Conservation (phyloP, 2,329 filamentous ascomycete species). For the Neofusicoccum ribis region DNA sequence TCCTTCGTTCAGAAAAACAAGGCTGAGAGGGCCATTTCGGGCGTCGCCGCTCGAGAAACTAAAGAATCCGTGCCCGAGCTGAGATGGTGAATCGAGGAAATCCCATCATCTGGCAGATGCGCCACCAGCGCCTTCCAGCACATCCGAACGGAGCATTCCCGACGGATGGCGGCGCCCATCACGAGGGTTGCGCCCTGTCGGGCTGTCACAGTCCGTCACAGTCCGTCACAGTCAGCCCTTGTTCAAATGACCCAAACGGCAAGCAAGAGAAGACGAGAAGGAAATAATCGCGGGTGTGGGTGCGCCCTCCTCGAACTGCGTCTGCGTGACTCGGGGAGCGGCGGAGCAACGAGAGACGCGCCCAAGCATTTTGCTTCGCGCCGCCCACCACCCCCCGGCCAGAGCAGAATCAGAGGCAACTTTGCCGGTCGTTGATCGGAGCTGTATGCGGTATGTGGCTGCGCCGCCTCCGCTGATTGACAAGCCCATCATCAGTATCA, state of each 20-base stretch:
- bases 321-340: not conserved
- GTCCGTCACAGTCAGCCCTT: conserved; percentile 5
- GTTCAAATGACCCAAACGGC: not conserved
- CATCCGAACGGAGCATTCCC: not conserved
- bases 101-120: not conserved
- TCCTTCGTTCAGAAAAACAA: not conserved
- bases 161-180: not conserved
- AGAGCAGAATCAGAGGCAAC: not conserved
- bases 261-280: not conserved
- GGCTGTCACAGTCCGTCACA: conserved; percentile 10
- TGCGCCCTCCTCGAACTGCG: not conserved
- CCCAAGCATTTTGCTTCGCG: not conserved
- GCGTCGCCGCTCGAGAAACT: not conserved
- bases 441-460: not conserved
- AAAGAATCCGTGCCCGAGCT: not conserved
- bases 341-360: not conserved
- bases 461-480: not conserved
- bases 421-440: conserved; percentile 1
- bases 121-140: not conserved
- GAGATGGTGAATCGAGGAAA: not conserved
- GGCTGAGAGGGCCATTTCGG: not conserved
- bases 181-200: conserved; percentile 5
- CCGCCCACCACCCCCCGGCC: not conserved
- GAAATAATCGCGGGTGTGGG: not conserved
- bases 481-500: not conserved